Evolutionary conservation across 345 rosid species (phyloP).

Genomic region (Aethionema arabicum): DNA sequence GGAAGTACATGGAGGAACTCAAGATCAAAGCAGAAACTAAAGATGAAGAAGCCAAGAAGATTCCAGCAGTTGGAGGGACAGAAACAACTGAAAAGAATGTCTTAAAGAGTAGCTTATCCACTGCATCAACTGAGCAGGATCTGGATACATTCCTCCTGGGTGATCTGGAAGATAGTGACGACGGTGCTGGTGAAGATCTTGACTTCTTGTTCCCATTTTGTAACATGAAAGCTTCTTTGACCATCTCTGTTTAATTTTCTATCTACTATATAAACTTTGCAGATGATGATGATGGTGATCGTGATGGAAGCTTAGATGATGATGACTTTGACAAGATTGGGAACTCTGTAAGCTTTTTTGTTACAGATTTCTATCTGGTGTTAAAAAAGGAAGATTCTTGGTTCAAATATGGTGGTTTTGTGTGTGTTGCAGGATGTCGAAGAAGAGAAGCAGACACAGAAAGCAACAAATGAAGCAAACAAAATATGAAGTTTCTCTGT

Average conservation of each 20-base stretch:
- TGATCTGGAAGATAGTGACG: constrained; percentile 88
- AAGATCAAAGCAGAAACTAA: constrained; percentile 64
- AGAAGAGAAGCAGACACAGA: constrained; percentile 52
- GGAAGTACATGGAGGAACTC: constrained; percentile 67
- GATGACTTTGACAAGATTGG: constrained; percentile 95
- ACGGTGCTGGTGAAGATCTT: constrained; percentile 57
- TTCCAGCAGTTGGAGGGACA: constrained; percentile 40
- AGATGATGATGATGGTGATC: constrained; percentile 58
- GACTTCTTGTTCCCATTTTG: constrained; percentile 17
- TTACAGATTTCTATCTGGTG: constrained; percentile 5
- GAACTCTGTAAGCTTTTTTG: constrained; percentile 61
- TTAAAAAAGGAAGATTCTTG: constrained; percentile 6
- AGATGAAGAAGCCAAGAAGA: constrained; percentile 51
- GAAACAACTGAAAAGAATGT: constrained; percentile 44
- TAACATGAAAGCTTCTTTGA: no score
- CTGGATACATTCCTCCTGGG: constrained; percentile 87
- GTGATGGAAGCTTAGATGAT: constrained; percentile 61
- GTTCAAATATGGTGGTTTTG: background rate
- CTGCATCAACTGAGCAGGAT: constrained; percentile 74
- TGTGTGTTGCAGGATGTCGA: constrained; percentile 56
- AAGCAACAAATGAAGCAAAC: constrained; percentile 29
- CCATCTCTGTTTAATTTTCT: background rate
- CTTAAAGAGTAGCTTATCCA: constrained; percentile 47
- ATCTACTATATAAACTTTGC: constrained; percentile 25
- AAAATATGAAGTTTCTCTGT: constrained; percentile 21